Evolutionary conservation across 2,329 filamentous ascomycete species (phyloP).

Genomic region (Chaetomium strumarium): DNA sequence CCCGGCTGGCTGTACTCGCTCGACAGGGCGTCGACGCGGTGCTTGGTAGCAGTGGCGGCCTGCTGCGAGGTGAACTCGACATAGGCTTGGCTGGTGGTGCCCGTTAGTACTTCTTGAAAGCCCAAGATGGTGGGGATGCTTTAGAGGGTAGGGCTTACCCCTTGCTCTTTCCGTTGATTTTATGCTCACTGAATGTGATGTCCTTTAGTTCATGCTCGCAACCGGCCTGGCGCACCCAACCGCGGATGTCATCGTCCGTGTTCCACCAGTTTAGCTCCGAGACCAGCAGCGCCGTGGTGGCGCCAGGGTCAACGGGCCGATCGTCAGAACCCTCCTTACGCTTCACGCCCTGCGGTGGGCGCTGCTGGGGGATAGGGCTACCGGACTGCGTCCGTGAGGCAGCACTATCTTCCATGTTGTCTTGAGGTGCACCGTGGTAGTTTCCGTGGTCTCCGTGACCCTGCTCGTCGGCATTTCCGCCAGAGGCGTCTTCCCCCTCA

Average conservation of each 20-base stretch:
- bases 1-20: constrained; percentile 45
- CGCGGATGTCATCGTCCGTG: constrained; percentile 88
- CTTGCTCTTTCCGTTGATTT: constrained; percentile 98
- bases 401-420: constrained; percentile 28
- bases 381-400: constrained; percentile 30
- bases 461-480: constrained; percentile 27
- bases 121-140: background rate
- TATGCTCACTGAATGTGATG: constrained; percentile 95
- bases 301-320: constrained; percentile 51
- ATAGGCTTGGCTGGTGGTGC: constrained; percentile 59
- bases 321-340: constrained; percentile 56
- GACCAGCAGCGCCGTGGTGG: constrained; percentile 70
- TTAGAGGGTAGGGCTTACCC: constrained; percentile 54
- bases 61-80: constrained; percentile 79
- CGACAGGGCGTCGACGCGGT: constrained; percentile 62
- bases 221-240: constrained; percentile 73
- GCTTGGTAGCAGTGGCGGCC: constrained; percentile 80
- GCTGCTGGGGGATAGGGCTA: constrained; percentile 26
- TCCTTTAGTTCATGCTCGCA: constrained; percentile 84
- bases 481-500: constrained; percentile 20
- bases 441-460: constrained; percentile 29
- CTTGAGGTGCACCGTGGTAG: constrained; percentile 33
- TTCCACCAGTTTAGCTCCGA: constrained; percentile 96
- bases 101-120: background rate
- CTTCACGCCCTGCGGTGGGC: constrained; percentile 52